Percentiles rank a stretch among this genome's conserved stretches.
phyloP scores from a whole-genome alignment of 2,329 filamentous ascomycete genomes.

The Colletotrichum cordylinicola region DNA sequence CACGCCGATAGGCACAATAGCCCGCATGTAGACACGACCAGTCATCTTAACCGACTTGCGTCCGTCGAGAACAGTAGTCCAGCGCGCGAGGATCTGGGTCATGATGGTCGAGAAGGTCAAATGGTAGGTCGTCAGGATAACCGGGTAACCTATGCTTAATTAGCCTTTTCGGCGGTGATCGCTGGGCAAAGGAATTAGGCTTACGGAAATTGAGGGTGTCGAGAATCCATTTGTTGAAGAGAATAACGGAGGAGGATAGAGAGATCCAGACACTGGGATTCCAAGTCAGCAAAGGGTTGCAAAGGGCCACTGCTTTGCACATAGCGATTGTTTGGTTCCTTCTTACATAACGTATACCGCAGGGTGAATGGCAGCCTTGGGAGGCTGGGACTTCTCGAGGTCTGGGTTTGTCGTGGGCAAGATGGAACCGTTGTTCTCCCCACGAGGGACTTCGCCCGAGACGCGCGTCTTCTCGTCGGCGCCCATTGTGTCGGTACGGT shows the following conservation, averaged over 20 bases:
- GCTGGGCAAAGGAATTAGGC: constrained; percentile 18
- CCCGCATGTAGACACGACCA: constrained; percentile 87
- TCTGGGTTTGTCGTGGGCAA: constrained; percentile 84
- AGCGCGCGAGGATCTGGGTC: constrained; percentile 91
- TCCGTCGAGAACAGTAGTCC: constrained; percentile 88
- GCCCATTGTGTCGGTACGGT: constrained; percentile 19
- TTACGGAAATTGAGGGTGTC: constrained; percentile 79
- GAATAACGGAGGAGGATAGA: constrained; percentile 90
- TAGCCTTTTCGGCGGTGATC: not conserved
- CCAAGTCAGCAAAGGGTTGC: not conserved
- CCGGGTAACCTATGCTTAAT: constrained; percentile 71
- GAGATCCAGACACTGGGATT: constrained; percentile 82
- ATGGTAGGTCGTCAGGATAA: constrained; percentile 96
- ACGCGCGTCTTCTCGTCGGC: constrained; percentile 81
- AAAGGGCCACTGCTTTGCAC: not conserved
- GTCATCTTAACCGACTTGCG: constrained; percentile 98
- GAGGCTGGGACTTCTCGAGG: constrained; percentile 71
- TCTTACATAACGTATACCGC: constrained; percentile 82
- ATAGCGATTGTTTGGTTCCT: not conserved
- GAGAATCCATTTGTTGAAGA: constrained; percentile 99
- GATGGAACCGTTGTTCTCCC: constrained; percentile 61
- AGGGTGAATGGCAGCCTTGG: constrained; percentile 74
- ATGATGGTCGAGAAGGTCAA: constrained; percentile 90
- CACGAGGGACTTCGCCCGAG: constrained; percentile 76
- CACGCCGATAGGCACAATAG: constrained; percentile 92